A percentile compares a stretch with the other conserved stretches of the same genome.
Conservation (phyloP, 768 basidiomycete genomes). For the Hortiboletus flavorubellus region DNA sequence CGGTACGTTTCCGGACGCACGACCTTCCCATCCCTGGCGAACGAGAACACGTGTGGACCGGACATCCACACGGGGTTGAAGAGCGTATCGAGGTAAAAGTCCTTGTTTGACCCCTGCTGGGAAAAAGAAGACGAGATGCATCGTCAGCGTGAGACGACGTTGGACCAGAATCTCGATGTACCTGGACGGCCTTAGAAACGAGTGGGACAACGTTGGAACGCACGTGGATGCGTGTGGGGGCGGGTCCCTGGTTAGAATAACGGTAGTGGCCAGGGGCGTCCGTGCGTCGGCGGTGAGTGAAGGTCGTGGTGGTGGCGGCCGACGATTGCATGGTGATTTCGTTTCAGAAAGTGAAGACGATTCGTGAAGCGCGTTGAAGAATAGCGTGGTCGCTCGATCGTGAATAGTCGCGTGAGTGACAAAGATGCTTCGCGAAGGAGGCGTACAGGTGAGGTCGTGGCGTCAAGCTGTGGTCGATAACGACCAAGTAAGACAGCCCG, state of each 20-base stretch:
- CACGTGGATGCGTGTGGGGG: neutral
- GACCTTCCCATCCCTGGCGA: constrained; percentile 19
- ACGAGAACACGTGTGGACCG: constrained; percentile 22
- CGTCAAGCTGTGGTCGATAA: neutral
- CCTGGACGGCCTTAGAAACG: neutral
- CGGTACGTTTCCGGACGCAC: neutral
- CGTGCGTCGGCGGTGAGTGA: neutral
- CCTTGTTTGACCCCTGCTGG: constrained; percentile 3
- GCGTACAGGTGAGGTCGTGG: neutral
- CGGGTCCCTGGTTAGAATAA: neutral
- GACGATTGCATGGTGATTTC: neutral
- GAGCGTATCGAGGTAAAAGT: constrained; percentile 54
- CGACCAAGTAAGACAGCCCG: neutral
- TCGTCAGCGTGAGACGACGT: neutral
- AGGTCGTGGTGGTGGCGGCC: neutral
- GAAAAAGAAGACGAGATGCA: neutral
- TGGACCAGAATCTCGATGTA: neutral
- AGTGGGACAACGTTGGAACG: neutral
- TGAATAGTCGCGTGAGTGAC: neutral
- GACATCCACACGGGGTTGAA: constrained; percentile 37
- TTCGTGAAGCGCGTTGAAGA: neutral
- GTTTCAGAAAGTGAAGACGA: neutral
- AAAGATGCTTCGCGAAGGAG: neutral
- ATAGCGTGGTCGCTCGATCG: neutral
- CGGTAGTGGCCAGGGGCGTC: neutral